A percentile compares a stretch with the other conserved stretches of the same genome.
Conservation (phyloP, 2,329 filamentous ascomycete species). For the Aspergillus tanneri region DNA sequence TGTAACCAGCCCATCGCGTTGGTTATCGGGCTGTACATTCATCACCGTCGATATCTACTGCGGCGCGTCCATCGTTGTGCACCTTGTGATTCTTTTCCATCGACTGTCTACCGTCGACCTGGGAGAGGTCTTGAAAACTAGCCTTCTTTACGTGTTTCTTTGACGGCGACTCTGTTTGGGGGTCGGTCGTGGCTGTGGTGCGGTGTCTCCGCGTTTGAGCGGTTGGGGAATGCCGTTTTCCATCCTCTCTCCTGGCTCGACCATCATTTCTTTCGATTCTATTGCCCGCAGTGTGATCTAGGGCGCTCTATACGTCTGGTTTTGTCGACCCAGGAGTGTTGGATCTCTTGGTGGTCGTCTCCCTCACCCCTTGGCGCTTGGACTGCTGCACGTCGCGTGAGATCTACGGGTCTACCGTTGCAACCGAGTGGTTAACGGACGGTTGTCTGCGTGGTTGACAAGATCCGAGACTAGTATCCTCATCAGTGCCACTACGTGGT, state of each 20-base stretch:
- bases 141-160: not conserved
- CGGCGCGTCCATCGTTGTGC: too few species aligned
- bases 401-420: not conserved
- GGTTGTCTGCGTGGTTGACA: not conserved
- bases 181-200: not conserved
- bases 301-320: not conserved
- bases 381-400: not conserved
- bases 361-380: not conserved
- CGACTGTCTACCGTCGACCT: too few species aligned
- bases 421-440: constrained; percentile 2
- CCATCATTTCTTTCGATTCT: not conserved
- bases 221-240: not conserved
- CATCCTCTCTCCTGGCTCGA: not conserved
- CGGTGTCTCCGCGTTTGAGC: not conserved
- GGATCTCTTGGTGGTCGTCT: not conserved
- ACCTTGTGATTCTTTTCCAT: too few species aligned
- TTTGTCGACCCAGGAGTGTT: not conserved
- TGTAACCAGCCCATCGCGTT: not conserved
- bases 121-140: too few species aligned
- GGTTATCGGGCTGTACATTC: not conserved
- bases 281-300: not conserved
- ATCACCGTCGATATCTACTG: not conserved
- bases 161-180: not conserved
- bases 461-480: too few species aligned
- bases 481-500: too few species aligned